Percentiles rank a stretch among this genome's conserved stretches.
Conservation (phyloP, 1,139 yeast genomes). For the Ashbya aceris region DNA sequence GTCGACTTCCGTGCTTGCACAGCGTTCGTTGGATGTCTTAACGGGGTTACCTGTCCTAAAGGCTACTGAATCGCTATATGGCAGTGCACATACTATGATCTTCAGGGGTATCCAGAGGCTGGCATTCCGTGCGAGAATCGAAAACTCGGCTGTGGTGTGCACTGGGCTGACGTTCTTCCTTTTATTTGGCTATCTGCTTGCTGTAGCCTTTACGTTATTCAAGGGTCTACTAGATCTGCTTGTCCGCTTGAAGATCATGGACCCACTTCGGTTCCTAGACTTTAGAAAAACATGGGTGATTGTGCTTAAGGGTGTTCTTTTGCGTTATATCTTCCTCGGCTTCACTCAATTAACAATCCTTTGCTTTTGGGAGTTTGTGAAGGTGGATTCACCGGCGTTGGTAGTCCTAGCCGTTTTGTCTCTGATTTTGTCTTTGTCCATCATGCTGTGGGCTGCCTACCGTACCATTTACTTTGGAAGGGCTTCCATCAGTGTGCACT, state of each 20-base stretch:
- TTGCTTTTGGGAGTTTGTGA: conserved; percentile 67
- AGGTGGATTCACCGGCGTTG: conserved; percentile 64
- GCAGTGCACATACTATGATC: conserved; percentile 43
- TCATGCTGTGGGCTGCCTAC: conserved; percentile 51
- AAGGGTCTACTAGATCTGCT: conserved; percentile 44
- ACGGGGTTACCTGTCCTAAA: conserved; percentile 15
- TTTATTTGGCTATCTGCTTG: conserved; percentile 55
- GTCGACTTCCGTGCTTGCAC: conserved; percentile 55
- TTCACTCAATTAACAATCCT: conserved; percentile 62
- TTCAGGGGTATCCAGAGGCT: conserved; percentile 70
- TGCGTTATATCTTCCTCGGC: conserved; percentile 66
- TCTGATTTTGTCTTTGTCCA: conserved; percentile 44
- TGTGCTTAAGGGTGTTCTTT: conserved; percentile 56
- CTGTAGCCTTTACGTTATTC: conserved; percentile 39
- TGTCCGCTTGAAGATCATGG: conserved; percentile 36
- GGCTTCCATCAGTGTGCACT: conserved; percentile 42
- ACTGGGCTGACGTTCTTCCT: conserved; percentile 73
- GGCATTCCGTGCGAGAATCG: conserved; percentile 58
- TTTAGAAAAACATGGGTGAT: conserved; percentile 46
- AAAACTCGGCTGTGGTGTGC: conserved; percentile 61
- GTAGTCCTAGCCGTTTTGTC: conserved; percentile 60
- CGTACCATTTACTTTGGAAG: conserved; percentile 51
- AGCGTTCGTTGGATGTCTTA: conserved; percentile 43
- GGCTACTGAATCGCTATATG: conserved; percentile 32
- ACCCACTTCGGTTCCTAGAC: conserved; percentile 38